Base-by-base conservation (phyloP, 805 yeast species). In the Metschnikowia lachancei region DNA sequence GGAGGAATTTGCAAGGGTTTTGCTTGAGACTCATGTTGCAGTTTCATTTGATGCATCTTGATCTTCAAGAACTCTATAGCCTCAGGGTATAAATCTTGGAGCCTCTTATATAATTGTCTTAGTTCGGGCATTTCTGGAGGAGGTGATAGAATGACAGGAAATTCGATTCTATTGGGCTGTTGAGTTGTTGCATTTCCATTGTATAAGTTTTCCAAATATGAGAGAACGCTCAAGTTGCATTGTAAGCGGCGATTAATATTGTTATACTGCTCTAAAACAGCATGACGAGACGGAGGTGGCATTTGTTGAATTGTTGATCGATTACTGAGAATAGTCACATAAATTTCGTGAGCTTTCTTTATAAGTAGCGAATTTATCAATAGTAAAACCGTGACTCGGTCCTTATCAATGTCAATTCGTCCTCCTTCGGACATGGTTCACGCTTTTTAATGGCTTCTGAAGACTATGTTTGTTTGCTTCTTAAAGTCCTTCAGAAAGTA, bases 111-210 rank as follows among this genome's bases (percentile, higher is more conserved):
- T 34, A 74, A 67, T 32, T 69, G 74, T 41, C 65, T 64, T 36
- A 80, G 64, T 52, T 78, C 83, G 0, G 82, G 81, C 64, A 78
- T 67, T 37, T 77, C 82, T 3, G 72, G 72, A 7, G 83, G 83
- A 4, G 85, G 75, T 1, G 77, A 65, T 48, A 78, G 69, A 34
- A 79, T 75, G 26, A 74, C 70, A 2, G 85, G 85, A 45, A 72
- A 72, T 13, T 24, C 62, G 51, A 39, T 58, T 47, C 40, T 58
- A 43, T 49, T 49, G 0, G 59, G 57, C 36, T 57, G 62, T n/a
- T 58, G 63, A 4, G 59, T 51, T 3, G 60, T 61, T 8, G 62
- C 58, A 45, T 61, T 60, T n/a, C 54, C 49, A 49, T 68, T 69
- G 49, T 72, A 71, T 41, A 64, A 59, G 40, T 70, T 75, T 46